Conservation (phyloP, 2,329 filamentous ascomycete species). For the Paracoccidioides brasiliensis region DNA sequence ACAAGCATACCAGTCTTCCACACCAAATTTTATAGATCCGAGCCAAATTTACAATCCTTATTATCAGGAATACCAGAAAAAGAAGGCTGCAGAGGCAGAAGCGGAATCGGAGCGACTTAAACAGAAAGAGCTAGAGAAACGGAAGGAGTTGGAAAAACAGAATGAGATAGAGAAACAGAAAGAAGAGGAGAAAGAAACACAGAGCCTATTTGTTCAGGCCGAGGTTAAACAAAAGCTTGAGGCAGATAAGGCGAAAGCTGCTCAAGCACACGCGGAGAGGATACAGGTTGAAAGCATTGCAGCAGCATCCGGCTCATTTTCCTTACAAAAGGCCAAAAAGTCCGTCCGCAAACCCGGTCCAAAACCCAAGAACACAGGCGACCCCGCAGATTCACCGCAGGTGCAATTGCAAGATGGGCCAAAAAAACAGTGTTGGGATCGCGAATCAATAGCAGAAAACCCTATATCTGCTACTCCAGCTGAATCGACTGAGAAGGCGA, state of each 20-base stretch:
- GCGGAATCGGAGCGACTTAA: slow-evolving; percentile 18
- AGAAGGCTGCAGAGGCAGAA: slow-evolving; percentile 22
- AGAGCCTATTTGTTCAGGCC: slow-evolving; percentile 10
- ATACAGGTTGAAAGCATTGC: neutral
- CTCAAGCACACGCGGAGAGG: neutral
- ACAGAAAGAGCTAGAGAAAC: slow-evolving; percentile 11
- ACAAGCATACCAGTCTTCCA: slow-evolving; percentile 3
- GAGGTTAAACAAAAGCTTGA: slow-evolving; percentile 6
- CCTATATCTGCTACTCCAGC: neutral
- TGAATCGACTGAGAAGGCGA: neutral
- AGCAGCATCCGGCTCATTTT: slow-evolving; percentile 1
- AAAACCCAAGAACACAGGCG: slow-evolving; percentile 1
- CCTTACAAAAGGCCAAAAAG: neutral
- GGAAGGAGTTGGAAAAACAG: slow-evolving; percentile 12
- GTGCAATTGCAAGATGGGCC: neutral
- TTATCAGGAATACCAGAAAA: slow-evolving; percentile 35
- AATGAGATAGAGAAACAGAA: slow-evolving; percentile 11
- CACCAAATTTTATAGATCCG: slow-evolving; percentile 38
- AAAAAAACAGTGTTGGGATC: neutral
- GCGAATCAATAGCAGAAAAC: neutral
- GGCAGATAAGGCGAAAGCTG: neutral
- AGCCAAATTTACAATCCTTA: slow-evolving; percentile 42
- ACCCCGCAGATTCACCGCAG: neutral
- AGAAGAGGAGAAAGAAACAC: slow-evolving; percentile 12
- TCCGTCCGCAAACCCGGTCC: neutral